phyloP scores from a whole-genome alignment of 768 basidiomycete genomes.

The Macrolepiota dolichaula region DNA sequence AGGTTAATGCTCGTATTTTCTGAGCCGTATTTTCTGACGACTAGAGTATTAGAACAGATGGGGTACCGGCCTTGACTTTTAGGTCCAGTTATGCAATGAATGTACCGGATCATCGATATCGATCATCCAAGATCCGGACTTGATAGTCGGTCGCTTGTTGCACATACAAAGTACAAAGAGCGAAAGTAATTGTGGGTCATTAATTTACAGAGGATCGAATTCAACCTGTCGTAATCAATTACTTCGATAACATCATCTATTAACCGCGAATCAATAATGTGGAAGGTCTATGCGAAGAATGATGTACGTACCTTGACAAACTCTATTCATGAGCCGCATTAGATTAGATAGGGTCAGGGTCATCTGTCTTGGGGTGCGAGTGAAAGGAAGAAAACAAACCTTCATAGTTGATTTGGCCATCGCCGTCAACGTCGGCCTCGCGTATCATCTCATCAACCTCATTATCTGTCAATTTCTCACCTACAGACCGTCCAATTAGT shows the following conservation, averaged over 20 bases:
- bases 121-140: background rate
- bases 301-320: slow-evolving; percentile 12
- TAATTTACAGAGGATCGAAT: slow-evolving; percentile 10
- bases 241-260: slow-evolving; percentile 16
- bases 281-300: background rate
- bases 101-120: background rate
- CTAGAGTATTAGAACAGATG: too few species aligned
- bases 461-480: slow-evolving; percentile 81
- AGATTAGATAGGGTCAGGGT: background rate
- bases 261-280: background rate
- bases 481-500: slow-evolving; percentile 25
- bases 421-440: slow-evolving; percentile 92
- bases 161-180: background rate
- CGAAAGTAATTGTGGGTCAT: background rate
- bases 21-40: too few species aligned
- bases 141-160: background rate
- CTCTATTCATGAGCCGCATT: background rate
- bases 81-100: too few species aligned
- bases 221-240: background rate
- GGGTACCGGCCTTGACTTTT: too few species aligned
- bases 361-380: background rate
- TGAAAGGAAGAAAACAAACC: slow-evolving; percentile 37
- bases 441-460: slow-evolving; percentile 98
- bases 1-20: too few species aligned
- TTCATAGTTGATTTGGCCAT: slow-evolving; percentile 90